Percentiles rank a stretch among this genome's conserved stretches.
These are phyloP conservation scores for Leccinum subgranulosum DNA, from an alignment of 768 basidiomycete species.

Conservation along the genomic window DNA sequence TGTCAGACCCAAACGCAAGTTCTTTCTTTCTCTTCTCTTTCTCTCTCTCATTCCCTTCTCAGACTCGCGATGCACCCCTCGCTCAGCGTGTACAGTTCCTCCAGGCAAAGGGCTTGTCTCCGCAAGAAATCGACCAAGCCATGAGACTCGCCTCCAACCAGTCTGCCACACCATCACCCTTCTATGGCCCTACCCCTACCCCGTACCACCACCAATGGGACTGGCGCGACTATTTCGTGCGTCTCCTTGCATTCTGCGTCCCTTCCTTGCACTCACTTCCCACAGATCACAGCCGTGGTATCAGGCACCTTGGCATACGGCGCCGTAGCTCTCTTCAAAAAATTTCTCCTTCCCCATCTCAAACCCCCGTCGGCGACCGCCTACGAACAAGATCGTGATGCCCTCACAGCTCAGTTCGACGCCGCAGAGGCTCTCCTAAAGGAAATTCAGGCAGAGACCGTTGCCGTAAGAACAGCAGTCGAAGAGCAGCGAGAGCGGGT, in stretches of 20 bases:
- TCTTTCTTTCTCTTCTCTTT: background rate
- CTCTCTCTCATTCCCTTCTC: conserved; percentile 4
- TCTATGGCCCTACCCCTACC: conserved; percentile 41
- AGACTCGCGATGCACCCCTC: conserved; percentile 78
- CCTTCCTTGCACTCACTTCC: conserved; percentile 17
- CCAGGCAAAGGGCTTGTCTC: conserved; percentile 88
- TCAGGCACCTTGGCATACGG: conserved; percentile 85
- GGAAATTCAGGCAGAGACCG: conserved; percentile 77
- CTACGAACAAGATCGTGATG: conserved; percentile 85
- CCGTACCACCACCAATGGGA: conserved; percentile 62
- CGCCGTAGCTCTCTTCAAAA: conserved; percentile 78
- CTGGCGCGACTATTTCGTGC: conserved; percentile 97
- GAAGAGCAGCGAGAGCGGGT: conserved; percentile 76
- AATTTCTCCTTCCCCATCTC: conserved; percentile 89
- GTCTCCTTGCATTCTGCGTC: conserved; percentile 25
- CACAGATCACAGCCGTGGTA: conserved; percentile 87
- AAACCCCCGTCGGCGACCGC: conserved; percentile 83
- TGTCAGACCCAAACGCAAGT: conserved; percentile 77
- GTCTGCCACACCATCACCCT: conserved; percentile 17
- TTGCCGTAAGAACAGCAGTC: conserved; percentile 65
- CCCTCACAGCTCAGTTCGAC: conserved; percentile 85
- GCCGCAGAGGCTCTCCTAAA: conserved; percentile 77
- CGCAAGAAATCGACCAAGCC: conserved; percentile 82
- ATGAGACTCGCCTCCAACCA: conserved; percentile 56
- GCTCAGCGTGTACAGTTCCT: conserved; percentile 89